These are phyloP conservation scores for Adansonia gregorii DNA, from an alignment of 441 rosid species.

Conservation along the genomic window DNA sequence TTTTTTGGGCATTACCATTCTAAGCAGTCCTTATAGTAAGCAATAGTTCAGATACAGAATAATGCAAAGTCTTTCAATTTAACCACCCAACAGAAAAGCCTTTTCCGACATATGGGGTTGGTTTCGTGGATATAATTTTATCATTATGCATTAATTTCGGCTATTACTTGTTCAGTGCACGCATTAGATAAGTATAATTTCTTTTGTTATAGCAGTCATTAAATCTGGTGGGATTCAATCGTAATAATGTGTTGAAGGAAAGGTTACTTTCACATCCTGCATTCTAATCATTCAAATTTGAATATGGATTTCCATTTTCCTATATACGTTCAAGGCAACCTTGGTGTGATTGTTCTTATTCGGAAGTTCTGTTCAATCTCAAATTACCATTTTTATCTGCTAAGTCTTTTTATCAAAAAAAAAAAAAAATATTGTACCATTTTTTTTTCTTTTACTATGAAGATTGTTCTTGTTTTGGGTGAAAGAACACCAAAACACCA, in stretches of 20 bases:
- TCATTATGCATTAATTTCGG: neutral
- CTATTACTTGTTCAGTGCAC: neutral
- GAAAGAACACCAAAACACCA: neutral
- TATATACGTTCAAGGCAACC: neutral
- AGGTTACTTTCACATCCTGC: neutral
- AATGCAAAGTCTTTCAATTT: neutral
- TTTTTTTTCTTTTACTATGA: neutral
- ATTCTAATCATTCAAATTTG: slow-evolving; percentile 2
- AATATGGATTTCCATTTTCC: slow-evolving; percentile 11
- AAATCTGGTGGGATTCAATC: neutral
- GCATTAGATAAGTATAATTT: neutral
- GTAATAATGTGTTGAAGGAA: neutral
- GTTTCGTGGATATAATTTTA: slow-evolving; percentile 2
- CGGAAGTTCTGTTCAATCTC: neutral
- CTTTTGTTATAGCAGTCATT: neutral
- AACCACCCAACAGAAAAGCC: neutral
- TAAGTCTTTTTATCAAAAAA: slow-evolving; percentile 2
- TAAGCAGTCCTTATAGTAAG: slow-evolving; percentile 1
- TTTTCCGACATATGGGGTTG: slow-evolving; percentile 4
- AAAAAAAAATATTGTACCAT: neutral
- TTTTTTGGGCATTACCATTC: slow-evolving; percentile 9
- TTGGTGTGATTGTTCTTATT: neutral
- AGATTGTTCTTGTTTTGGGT: neutral
- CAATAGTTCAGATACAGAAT: neutral
- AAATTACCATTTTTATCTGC: neutral